Conservation (phyloP, 2,329 filamentous ascomycete genomes). For the Podosphaera leucotricha region DNA sequence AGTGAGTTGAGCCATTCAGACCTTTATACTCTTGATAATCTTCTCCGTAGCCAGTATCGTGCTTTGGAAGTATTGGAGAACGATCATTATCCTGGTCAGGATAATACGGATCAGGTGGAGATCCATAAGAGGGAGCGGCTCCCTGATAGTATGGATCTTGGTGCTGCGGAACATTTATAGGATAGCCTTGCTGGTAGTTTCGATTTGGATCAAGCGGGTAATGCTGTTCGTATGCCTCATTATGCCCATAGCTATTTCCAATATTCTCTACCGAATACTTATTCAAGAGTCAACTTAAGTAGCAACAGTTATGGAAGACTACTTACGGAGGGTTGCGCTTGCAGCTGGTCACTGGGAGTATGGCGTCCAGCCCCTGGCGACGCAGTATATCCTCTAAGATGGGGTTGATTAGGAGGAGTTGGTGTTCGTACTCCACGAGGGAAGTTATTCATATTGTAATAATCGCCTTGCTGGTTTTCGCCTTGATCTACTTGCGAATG, state of each 20-base stretch:
- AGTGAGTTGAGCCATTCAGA: slow-evolving; percentile 18
- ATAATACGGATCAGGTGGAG: slow-evolving; percentile 9
- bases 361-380: slow-evolving; percentile 34
- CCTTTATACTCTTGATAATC: slow-evolving; percentile 26
- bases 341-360: slow-evolving; percentile 51
- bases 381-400: slow-evolving; percentile 50
- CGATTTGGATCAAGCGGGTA: slow-evolving; percentile 23
- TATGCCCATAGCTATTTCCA: slow-evolving; percentile 35
- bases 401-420: slow-evolving; percentile 53
- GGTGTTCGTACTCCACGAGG: slow-evolving; percentile 35
- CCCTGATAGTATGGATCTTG: slow-evolving; percentile 72
- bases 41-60: slow-evolving; percentile 27
- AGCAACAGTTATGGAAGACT: neutral
- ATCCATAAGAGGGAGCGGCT: slow-evolving; percentile 20
- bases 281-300: slow-evolving; percentile 4
- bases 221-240: slow-evolving; percentile 32
- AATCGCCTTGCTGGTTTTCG: slow-evolving; percentile 25
- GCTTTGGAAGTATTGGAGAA: slow-evolving; percentile 47
- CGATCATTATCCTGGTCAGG: slow-evolving; percentile 41
- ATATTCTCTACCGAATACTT: slow-evolving; percentile 52
- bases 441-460: slow-evolving; percentile 35
- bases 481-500: slow-evolving; percentile 12
- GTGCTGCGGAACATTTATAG: slow-evolving; percentile 60
- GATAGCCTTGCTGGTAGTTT: slow-evolving; percentile 40
- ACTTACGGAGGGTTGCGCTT: slow-evolving; percentile 65